phyloP scores from a whole-genome alignment of 2,329 filamentous ascomycete species.

The Alternaria tenuissima region DNA sequence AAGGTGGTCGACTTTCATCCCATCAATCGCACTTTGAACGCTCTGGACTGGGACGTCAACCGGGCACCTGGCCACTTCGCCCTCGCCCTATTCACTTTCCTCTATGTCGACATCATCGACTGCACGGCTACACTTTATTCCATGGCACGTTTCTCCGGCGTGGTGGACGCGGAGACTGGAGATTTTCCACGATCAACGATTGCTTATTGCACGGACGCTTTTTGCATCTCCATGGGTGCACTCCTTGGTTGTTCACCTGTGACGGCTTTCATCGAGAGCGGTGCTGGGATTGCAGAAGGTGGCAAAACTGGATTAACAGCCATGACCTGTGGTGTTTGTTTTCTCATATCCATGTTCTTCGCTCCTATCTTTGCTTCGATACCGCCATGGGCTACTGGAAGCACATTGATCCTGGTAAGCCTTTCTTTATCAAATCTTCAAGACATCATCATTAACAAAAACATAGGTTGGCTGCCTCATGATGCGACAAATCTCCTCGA shows the following conservation, averaged over 20 bases:
- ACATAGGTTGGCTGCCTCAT: constrained; percentile 74
- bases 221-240: constrained; percentile 81
- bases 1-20: constrained; percentile 82
- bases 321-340: constrained; percentile 80
- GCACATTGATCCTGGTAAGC: constrained; percentile 77
- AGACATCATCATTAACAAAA: constrained; percentile 22
- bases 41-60: constrained; percentile 76
- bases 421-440: neutral
- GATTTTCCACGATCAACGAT: constrained; percentile 87
- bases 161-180: constrained; percentile 80
- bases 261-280: constrained; percentile 86
- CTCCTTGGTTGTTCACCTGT: constrained; percentile 81
- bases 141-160: constrained; percentile 84
- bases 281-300: constrained; percentile 87
- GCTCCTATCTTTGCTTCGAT: constrained; percentile 91
- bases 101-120: constrained; percentile 93
- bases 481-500: constrained; percentile 74
- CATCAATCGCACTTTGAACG: constrained; percentile 73
- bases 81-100: constrained; percentile 83
- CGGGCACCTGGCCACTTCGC: constrained; percentile 77
- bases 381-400: constrained; percentile 87
- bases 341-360: constrained; percentile 88
- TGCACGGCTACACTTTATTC: constrained; percentile 87
- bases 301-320: constrained; percentile 84
- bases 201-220: constrained; percentile 84